phyloP scores from a whole-genome alignment of 495 filamentous ascomycete species.

The Cryomyces antarcticus region DNA sequence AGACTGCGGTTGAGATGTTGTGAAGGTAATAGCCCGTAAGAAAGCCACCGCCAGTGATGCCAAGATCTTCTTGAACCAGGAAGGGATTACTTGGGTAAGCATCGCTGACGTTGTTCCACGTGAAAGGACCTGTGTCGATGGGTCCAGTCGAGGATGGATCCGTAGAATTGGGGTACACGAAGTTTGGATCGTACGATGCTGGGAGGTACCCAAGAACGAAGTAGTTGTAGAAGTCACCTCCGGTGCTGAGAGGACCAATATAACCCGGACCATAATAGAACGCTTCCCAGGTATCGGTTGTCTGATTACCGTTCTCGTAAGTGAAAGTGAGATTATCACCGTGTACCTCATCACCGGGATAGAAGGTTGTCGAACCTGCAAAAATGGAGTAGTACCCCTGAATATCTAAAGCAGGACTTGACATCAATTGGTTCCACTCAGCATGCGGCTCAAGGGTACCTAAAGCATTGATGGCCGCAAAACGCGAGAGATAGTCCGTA shows the following conservation, averaged over 20 bases:
- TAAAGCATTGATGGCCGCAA: constrained; percentile 19
- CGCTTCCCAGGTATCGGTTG: constrained; percentile 17
- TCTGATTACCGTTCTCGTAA: constrained; percentile 21
- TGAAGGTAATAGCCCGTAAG: constrained; percentile 23
- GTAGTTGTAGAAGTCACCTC: constrained; percentile 29
- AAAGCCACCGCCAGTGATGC: background rate
- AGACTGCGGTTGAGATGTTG: constrained; percentile 21
- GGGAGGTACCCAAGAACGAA: constrained; percentile 22
- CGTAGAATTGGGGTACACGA: background rate
- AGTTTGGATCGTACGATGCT: constrained; percentile 1
- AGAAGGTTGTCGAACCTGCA: constrained; percentile 23
- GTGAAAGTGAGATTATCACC: constrained; percentile 7
- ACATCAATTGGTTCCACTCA: constrained; percentile 32
- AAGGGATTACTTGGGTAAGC: background rate
- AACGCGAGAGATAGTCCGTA: constrained; percentile 21
- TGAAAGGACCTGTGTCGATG: background rate
- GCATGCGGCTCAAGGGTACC: constrained; percentile 27
- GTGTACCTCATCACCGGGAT: constrained; percentile 20
- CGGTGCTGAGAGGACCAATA: constrained; percentile 25
- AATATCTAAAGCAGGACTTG: constrained; percentile 23
- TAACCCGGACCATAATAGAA: constrained; percentile 15
- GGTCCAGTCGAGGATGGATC: background rate
- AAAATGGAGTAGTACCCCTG: constrained; percentile 18
- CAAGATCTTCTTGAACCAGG: background rate
- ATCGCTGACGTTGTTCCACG: background rate